Evolutionary conservation across 2,329 filamentous ascomycete species (phyloP).

Genomic region (Aspergillus fumigatiaffinis): DNA sequence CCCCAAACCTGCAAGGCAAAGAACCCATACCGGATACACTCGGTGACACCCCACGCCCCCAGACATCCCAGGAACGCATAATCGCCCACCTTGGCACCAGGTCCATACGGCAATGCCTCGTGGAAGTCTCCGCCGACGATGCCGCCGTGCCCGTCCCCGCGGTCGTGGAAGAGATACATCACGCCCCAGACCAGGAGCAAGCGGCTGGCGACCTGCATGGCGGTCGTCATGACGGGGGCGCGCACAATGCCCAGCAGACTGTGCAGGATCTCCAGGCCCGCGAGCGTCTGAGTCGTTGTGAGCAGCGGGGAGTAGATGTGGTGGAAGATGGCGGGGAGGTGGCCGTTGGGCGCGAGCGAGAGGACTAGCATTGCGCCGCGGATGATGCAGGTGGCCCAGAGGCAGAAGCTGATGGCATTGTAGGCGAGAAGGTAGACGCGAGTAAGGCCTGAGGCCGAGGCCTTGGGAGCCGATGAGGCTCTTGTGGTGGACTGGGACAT

Average conservation of each 20-base stretch:
- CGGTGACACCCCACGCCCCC: slow-evolving; percentile 81
- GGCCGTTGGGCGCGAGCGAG: slow-evolving; percentile 48
- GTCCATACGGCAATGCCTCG: not conserved
- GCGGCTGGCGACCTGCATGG: slow-evolving; percentile 84
- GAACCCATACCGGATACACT: slow-evolving; percentile 89
- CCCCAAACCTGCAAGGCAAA: slow-evolving; percentile 66
- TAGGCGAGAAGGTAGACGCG: slow-evolving; percentile 76
- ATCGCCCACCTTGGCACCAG: slow-evolving; percentile 29
- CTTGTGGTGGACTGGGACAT: slow-evolving; percentile 12
- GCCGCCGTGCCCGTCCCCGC: slow-evolving; percentile 57
- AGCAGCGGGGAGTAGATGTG: slow-evolving; percentile 42
- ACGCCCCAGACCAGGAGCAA: slow-evolving; percentile 87
- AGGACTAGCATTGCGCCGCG: slow-evolving; percentile 59
- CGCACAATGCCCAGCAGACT: slow-evolving; percentile 76
- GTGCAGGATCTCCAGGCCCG: slow-evolving; percentile 79
- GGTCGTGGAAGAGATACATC: slow-evolving; percentile 67
- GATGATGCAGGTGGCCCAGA: slow-evolving; percentile 75
- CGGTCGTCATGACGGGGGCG: slow-evolving; percentile 77
- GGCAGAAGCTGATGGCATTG: slow-evolving; percentile 70
- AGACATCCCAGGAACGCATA: slow-evolving; percentile 52
- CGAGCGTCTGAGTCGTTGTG: slow-evolving; percentile 73
- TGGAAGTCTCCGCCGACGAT: slow-evolving; percentile 24
- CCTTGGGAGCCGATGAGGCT: slow-evolving; percentile 6
- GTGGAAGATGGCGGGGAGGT: slow-evolving; percentile 41
- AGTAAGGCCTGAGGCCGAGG: slow-evolving; percentile 46